A percentile compares a stretch with the other conserved stretches of the same genome.
These are phyloP conservation scores for Pythium grandisporangium DNA, from an alignment of 352 stramenopile genomes.

Conservation along the genomic window DNA sequence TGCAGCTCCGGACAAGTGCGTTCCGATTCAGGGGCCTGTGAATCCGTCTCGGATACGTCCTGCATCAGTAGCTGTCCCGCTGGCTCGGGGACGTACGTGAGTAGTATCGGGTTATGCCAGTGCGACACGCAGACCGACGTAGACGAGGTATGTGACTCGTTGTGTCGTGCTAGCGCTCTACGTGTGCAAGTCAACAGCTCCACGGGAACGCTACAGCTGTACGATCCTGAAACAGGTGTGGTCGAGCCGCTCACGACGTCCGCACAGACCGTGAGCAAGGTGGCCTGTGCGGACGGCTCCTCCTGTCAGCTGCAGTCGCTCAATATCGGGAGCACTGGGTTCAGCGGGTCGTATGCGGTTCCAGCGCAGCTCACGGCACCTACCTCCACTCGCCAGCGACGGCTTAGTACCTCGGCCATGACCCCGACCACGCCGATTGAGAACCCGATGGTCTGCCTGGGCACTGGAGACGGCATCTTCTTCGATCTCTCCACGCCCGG, in stretches of 20 bases:
- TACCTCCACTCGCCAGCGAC: slow-evolving; percentile 8
- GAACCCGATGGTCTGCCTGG: slow-evolving; percentile 86
- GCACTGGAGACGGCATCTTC: slow-evolving; percentile 66
- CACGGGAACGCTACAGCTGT: slow-evolving; percentile 50
- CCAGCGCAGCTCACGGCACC: slow-evolving; percentile 11
- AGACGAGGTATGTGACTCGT: slow-evolving; percentile 69
- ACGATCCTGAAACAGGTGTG: slow-evolving; percentile 29
- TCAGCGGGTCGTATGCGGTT: slow-evolving; percentile 57
- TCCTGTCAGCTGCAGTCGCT: slow-evolving; percentile 51
- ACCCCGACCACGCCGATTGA: slow-evolving; percentile 21
- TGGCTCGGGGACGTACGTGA: slow-evolving; percentile 65
- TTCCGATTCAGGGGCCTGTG: slow-evolving; percentile 59
- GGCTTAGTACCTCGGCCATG: slow-evolving; percentile 4
- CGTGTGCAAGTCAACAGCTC: slow-evolving; percentile 52
- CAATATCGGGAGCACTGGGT: slow-evolving; percentile 30
- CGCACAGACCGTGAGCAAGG: slow-evolving; percentile 32
- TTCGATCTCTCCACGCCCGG: slow-evolving; percentile 79
- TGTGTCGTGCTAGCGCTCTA: slow-evolving; percentile 41
- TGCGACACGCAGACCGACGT: slow-evolving; percentile 71
- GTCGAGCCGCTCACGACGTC: slow-evolving; percentile 13
- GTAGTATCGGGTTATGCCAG: slow-evolving; percentile 80
- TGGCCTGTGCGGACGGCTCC: slow-evolving; percentile 29
- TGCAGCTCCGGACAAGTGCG: slow-evolving; percentile 71
- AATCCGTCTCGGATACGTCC: slow-evolving; percentile 25
- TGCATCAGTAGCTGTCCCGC: slow-evolving; percentile 53